phyloP scores from a whole-genome alignment of 176 grass and related monocot species.

The Bromus sterilis region DNA sequence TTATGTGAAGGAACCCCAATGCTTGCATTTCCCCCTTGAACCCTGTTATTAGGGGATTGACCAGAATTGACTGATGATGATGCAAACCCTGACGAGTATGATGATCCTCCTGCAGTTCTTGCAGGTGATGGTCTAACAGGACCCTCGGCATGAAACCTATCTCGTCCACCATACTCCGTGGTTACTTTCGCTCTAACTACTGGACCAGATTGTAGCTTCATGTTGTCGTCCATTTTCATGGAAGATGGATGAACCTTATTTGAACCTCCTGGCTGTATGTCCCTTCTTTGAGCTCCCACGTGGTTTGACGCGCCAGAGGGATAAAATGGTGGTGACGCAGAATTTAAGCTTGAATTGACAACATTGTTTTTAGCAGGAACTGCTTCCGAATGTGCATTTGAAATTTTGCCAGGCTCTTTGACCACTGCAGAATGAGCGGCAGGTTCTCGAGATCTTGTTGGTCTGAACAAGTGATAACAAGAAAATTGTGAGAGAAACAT shows the following conservation, averaged over 20 bases:
- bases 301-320: constrained; percentile 57
- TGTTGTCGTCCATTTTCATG: constrained; percentile 34
- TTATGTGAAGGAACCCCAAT: constrained; percentile 30
- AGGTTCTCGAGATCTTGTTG: constrained; percentile 38
- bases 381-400: constrained; percentile 25
- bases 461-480: constrained; percentile 28
- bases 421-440: constrained; percentile 23
- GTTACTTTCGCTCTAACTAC: constrained; percentile 35
- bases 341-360: constrained; percentile 84
- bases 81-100: constrained; percentile 38
- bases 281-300: constrained; percentile 37
- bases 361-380: constrained; percentile 46
- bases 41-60: constrained; percentile 33
- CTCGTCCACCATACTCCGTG: constrained; percentile 37
- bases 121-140: constrained; percentile 30
- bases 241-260: constrained; percentile 52
- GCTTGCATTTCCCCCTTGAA: constrained; percentile 43
- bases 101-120: background rate
- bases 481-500: background rate
- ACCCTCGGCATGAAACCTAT: constrained; percentile 45
- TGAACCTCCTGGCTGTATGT: constrained; percentile 37
- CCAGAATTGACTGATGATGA: constrained; percentile 23
- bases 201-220: constrained; percentile 43
- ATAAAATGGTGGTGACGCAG: constrained; percentile 87
- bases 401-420: constrained; percentile 43